Evolutionary conservation across 805 yeast species (phyloP), one percentile per base, ranked within the genome.

Genomic region (Candida odintsovae): DNA sequence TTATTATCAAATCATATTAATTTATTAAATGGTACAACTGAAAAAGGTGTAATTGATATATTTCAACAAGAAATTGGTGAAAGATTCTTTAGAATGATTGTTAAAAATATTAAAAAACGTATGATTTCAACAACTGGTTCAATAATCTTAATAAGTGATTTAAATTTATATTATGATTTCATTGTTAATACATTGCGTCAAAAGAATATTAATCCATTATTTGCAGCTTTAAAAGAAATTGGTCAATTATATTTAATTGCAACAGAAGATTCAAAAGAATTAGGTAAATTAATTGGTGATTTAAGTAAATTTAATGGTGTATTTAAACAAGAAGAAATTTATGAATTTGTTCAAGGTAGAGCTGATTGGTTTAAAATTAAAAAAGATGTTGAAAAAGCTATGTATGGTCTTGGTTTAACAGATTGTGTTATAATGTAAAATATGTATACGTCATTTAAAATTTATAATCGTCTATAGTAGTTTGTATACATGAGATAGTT

Each of bases 1-100:
- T 70, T 90, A 21, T 64, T 94, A 46, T 76, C 77, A 12, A 78
- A 81, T 15, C 95, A 92, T 60, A 80, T 90, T 50, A 78, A 77
- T 47, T 67, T 90, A 47, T 67, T 92, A 39, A 79, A 77, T 16
- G 95, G 90, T 2, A 77, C 94, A 6, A 87, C 97, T 0, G 98
- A 92, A 46, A 87, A 84, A 59, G 77, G 89, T 1, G 83, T 95
- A 12, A 76, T 90, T 22, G 98, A 90, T 55, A 95, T 92, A 0
- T 94, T 90, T 60, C 94, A 90, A 56, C 96, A 90, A 60, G 99
- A 94, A 58, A 82, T 92, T 29, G 96, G 96, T 0, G 87, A 89
- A 62, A 65, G 98, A 38, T 83, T 94, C 50, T 89, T 88, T 58
- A 81, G 77, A 35, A 72, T 82, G 1, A 68, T 94, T 25, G 86